Base-by-base conservation (phyloP, 495 filamentous ascomycete species). In the Wilcoxina mikolae region DNA sequence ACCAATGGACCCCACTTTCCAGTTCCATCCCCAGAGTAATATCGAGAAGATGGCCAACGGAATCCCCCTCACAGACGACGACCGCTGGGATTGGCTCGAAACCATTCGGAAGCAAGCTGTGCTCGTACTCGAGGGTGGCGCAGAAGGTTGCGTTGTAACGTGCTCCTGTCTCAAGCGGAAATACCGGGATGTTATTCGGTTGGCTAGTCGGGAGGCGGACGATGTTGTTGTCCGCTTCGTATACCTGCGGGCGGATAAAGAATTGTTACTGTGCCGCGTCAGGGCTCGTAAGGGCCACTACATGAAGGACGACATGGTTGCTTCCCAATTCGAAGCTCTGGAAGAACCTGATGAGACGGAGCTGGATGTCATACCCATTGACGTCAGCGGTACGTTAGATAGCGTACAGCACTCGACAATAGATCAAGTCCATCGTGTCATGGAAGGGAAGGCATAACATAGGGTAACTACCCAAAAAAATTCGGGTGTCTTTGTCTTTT, bases 11-110 rank as follows among this genome's bases (percentile, higher is more conserved):
- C 42, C 42, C 10, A 15, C 50, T 3, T 33, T 47, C 23, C 61
- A 99, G 93, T 96, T 78, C 69, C 93, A 99, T 67, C 76, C 88
- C 1, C 61, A 74, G 50, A 69, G 81, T 51, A 96, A 95, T 72
- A 82, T 94, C 65, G 80, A 89, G 29, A 99, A 99, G 69, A 99
- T 99, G 93, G 72, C 78, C 65, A 73, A 77, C 60, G 86, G 86
- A 57, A 83, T 80, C 38, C 87, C 93, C 4, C 75, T 99, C 47
- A 96, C 88, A 47, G 93, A 99, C 67, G 80, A 79, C 58, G 93
- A 99, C 70, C 85, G 93, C 55, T 96, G 93, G 93, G 90, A 94
- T 72, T 99, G 93, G 93, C 80, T 99, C 44, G 90, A 89, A 56
- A 73, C 77, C 22, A 77, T 96, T 3, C 87, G 93, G 61, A 78